These are phyloP conservation scores for Gossypium bickii DNA, from an alignment of 345 rosid genomes.

Conservation along the genomic window DNA sequence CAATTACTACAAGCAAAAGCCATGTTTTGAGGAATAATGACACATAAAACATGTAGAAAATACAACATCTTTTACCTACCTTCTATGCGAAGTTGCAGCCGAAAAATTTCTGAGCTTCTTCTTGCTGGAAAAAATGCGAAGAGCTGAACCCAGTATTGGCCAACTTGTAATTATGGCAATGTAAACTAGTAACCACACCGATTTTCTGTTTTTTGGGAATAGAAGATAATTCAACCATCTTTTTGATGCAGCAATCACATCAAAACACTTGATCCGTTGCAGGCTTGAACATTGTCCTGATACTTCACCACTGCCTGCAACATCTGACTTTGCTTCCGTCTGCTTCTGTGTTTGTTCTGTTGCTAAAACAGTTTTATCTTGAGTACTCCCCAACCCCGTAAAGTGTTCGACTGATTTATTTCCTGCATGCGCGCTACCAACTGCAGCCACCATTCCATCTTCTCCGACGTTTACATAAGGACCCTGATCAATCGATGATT, in stretches of 20 bases:
- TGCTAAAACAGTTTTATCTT: conserved; percentile 14
- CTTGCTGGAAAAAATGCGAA: conserved; percentile 32
- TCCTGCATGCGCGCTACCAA: conserved; percentile 31
- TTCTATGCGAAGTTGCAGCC: conserved; percentile 19
- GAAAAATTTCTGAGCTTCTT: conserved; percentile 37
- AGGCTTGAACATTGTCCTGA: conserved; percentile 20
- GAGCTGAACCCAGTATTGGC: conserved; percentile 53
- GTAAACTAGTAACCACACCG: conserved; percentile 56
- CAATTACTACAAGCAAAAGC: background rate
- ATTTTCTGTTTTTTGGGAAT: conserved; percentile 27
- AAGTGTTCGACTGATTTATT: conserved; percentile 14
- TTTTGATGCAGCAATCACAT: conserved; percentile 24
- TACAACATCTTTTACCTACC: conserved; percentile 9
- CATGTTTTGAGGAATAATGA: background rate
- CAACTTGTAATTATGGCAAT: conserved; percentile 55
- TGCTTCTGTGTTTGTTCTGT: conserved; percentile 21
- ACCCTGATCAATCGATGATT: conserved; percentile 60
- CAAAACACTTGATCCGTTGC: conserved; percentile 21
- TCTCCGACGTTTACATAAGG: conserved; percentile 54
- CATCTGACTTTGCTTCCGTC: conserved; percentile 19
- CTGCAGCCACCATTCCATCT: conserved; percentile 72
- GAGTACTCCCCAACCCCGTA: conserved; percentile 7
- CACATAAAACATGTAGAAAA: background rate
- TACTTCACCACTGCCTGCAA: conserved; percentile 14
- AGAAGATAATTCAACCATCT: conserved; percentile 40